These are phyloP conservation scores for Tylopilus sp. DNA, from an alignment of 768 basidiomycete species.

Conservation along the genomic window DNA sequence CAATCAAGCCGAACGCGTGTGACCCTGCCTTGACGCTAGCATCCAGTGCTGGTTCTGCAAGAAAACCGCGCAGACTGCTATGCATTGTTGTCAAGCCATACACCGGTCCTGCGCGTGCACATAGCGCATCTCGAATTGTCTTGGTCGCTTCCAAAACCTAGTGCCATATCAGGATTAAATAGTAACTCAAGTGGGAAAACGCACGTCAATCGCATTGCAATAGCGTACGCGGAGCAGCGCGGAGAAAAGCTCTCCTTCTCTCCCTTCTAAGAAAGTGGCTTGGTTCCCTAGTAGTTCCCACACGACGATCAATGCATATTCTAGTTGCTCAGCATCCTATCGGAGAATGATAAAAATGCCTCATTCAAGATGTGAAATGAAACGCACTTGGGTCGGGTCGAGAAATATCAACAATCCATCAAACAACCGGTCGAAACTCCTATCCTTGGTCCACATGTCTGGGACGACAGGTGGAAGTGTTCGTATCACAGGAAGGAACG, in stretches of 20 bases:
- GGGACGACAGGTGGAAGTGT: constrained; percentile 41
- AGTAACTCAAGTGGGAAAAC: constrained; percentile 20
- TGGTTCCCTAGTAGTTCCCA: constrained; percentile 86
- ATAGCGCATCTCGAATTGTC: constrained; percentile 72
- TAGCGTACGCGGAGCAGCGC: constrained; percentile 70
- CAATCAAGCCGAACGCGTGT: constrained; percentile 81
- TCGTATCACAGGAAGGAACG: constrained; percentile 41
- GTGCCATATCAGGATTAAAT: neutral
- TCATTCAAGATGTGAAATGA: neutral
- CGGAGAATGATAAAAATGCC: neutral
- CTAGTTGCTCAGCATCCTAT: constrained; percentile 62
- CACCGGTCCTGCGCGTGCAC: constrained; percentile 72
- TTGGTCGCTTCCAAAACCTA: constrained; percentile 84
- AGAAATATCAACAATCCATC: constrained; percentile 61
- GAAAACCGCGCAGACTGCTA: constrained; percentile 64
- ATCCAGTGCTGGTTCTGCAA: constrained; percentile 48
- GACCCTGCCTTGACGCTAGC: constrained; percentile 58
- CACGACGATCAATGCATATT: constrained; percentile 75
- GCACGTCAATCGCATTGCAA: constrained; percentile 65
- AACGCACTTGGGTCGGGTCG: constrained; percentile 56
- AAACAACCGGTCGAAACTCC: constrained; percentile 68
- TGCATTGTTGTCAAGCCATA: constrained; percentile 85
- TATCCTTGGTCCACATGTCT: constrained; percentile 72
- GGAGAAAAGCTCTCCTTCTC: constrained; percentile 73
- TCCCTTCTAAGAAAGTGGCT: constrained; percentile 67